phyloP scores from a whole-genome alignment of 2,329 filamentous ascomycete genomes.

The Conoideocrella luteorostrata region DNA sequence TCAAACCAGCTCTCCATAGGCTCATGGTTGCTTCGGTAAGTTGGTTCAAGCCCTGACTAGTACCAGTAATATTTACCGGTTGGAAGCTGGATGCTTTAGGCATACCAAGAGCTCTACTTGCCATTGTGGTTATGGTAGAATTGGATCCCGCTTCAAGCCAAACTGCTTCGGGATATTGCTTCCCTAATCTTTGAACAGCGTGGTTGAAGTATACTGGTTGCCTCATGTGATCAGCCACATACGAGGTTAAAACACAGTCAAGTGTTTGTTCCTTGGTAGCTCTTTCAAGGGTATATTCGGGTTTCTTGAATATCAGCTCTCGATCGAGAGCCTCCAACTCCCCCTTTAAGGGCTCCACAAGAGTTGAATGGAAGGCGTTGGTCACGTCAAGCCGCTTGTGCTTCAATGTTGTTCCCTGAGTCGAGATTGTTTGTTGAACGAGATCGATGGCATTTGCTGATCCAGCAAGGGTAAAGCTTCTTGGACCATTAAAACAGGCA shows the following conservation, averaged over 20 bases:
- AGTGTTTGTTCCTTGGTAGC: background rate
- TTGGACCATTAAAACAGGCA: conserved; percentile 41
- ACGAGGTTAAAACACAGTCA: conserved; percentile 1
- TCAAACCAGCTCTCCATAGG: conserved; percentile 35
- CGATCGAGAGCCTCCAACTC: conserved; percentile 20
- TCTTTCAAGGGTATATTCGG: conserved; percentile 8
- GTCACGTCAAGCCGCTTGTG: conserved; percentile 36
- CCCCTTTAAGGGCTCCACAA: conserved; percentile 29
- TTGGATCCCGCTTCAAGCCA: conserved; percentile 33
- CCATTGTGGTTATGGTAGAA: conserved; percentile 29
- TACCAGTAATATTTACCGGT: conserved; percentile 1
- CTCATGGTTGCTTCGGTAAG: conserved; percentile 20
- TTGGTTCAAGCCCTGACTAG: background rate
- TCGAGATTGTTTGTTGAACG: conserved; percentile 8
- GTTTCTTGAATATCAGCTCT: background rate
- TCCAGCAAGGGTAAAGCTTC: conserved; percentile 36
- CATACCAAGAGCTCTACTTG: conserved; percentile 17
- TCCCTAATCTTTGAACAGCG: conserved; percentile 31
- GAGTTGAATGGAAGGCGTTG: conserved; percentile 39
- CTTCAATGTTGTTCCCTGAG: conserved; percentile 14
- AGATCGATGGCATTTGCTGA: conserved; percentile 23
- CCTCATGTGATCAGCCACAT: conserved; percentile 31
- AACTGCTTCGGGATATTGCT: conserved; percentile 24
- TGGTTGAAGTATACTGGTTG: conserved; percentile 38
- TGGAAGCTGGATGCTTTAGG: conserved; percentile 1